Evolutionary conservation across 257 asterid species (phyloP).

Genomic region (Nicotiana attenuata): DNA sequence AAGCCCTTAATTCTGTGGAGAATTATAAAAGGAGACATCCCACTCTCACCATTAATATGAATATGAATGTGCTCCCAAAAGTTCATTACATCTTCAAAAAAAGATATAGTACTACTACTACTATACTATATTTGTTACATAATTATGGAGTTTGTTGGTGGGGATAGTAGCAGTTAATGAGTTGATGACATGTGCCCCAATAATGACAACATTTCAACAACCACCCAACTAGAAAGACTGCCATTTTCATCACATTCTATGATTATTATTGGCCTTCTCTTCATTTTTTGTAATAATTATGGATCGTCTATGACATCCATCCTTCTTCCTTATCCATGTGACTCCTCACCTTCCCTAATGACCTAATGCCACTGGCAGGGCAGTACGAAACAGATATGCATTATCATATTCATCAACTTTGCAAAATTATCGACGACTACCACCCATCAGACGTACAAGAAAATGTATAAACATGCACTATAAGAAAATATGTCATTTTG

Average conservation of each 20-base stretch:
- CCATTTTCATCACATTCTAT: constrained; percentile 13
- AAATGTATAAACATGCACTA: neutral
- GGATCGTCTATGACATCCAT: neutral
- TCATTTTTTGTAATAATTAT: neutral
- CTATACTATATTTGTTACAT: constrained; percentile 7
- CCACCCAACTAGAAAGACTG: constrained; percentile 14
- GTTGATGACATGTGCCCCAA: constrained; percentile 46
- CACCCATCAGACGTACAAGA: neutral
- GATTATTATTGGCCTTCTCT: constrained; percentile 5
- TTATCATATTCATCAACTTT: neutral
- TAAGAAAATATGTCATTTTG: neutral
- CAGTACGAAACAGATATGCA: neutral
- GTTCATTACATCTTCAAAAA: constrained; percentile 11
- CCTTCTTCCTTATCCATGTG: constrained; percentile 17
- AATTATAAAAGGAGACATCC: constrained; percentile 7
- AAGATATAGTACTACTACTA: neutral
- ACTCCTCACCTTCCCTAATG: constrained; percentile 1
- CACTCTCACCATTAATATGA: constrained; percentile 13
- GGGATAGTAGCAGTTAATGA: constrained; percentile 27
- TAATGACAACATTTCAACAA: constrained; percentile 41
- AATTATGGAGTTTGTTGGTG: constrained; percentile 48
- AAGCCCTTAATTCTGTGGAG: neutral
- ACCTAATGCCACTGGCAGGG: neutral
- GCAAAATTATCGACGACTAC: neutral
- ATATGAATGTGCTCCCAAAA: constrained; percentile 22